Evolutionary conservation across 257 asterid species (phyloP), one percentile per base, ranked within the genome.

Genomic region (Coffea eugenioides): DNA sequence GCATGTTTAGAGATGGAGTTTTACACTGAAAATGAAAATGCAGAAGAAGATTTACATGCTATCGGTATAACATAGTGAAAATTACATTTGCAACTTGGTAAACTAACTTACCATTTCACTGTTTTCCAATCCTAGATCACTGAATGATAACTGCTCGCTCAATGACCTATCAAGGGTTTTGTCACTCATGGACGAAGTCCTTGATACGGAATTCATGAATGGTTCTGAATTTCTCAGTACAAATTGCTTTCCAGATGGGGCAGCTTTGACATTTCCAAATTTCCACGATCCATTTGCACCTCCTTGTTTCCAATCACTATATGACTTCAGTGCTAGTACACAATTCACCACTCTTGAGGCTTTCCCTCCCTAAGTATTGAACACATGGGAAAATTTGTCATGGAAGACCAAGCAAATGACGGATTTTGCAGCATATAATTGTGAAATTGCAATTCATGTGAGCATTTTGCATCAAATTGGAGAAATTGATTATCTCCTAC

Each of bases 251-350:
- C 87, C 87, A 36, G 79, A 48, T 18, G 93, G 85, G 83, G 89
- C 70, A 15, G 91, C 85, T 90, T 87, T 94, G 76, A 81, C 73
- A 84, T 78, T 90, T 67, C 92, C 99, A 77, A 74, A 88, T 83
- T 88, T 92, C 96, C 92, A 83, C 46, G 84, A 83, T 43, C 94
- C 97, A 76, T 74, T 85, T 41, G 91, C 96, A 80, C 97, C 97
- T 78, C 90, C 95, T 77, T 89, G 89, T 82, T 90, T 93, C 96
- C 97, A 84, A 5, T 93, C 97, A 56, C 84, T n/a, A 77, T 91
- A 91, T 73, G 97, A 90, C 86, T 91, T 95, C 82, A 95, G 65
- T 54, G 96, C 98, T 71, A 91, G 88, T 12, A 95, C 89, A 75
- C 97, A 91, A 77, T 86, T 90, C 59, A 95, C 93, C 59, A 95